Conservation (phyloP, 176 grass and related monocot species). For the Oryza glaberrima region DNA sequence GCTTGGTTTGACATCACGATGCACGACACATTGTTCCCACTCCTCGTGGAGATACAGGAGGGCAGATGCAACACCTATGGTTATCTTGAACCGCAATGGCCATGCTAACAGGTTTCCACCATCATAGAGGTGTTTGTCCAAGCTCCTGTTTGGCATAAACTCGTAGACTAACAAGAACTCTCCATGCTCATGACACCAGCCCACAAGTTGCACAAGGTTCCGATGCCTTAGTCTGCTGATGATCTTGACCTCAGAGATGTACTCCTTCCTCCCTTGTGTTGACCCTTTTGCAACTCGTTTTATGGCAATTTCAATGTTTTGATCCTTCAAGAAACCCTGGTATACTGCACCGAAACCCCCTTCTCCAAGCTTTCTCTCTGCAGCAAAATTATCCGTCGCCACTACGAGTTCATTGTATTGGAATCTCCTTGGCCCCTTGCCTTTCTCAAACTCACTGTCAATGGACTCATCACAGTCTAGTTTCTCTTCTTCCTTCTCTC, state of each 20-base stretch:
- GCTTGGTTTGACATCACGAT: conserved; percentile 72
- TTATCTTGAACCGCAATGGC: conserved; percentile 58
- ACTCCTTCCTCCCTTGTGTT: conserved; percentile 73
- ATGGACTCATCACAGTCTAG: conserved; percentile 37
- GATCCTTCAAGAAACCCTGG: conserved; percentile 48
- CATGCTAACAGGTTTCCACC: conserved; percentile 37
- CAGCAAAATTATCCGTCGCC: conserved; percentile 53
- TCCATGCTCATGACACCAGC: conserved; percentile 66
- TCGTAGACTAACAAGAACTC: conserved; percentile 56
- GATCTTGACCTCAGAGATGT: conserved; percentile 79
- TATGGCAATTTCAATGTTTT: conserved; percentile 59
- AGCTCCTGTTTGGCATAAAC: conserved; percentile 79
- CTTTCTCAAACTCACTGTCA: conserved; percentile 60
- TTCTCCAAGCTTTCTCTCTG: conserved; percentile 69
- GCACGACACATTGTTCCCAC: conserved; percentile 76
- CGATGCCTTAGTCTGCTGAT: conserved; percentile 72
- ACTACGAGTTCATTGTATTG: conserved; percentile 48
- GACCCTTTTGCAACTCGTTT: conserved; percentile 67
- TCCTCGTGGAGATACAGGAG: conserved; percentile 78
- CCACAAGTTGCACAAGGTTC: conserved; percentile 69
- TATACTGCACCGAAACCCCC: conserved; percentile 77
- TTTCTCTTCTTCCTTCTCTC: conserved; percentile 32
- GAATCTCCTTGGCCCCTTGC: conserved; percentile 59
- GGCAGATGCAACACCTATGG: conserved; percentile 51
- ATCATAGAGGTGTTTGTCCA: conserved; percentile 63